phyloP scores from a whole-genome alignment of 805 yeast genomes.

The Yarrowia bubula region DNA sequence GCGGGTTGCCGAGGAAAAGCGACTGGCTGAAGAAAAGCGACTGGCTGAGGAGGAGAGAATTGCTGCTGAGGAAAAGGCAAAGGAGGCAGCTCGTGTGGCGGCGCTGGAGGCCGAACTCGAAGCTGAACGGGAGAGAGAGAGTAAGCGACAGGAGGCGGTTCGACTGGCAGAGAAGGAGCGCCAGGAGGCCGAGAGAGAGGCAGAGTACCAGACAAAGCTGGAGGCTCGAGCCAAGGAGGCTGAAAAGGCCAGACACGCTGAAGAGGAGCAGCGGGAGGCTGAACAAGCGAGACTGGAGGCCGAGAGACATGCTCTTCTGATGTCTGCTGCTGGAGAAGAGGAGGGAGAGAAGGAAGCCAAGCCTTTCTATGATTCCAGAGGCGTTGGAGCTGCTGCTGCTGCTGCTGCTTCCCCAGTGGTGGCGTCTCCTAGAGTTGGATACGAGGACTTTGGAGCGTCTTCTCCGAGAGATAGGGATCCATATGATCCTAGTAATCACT shows the following conservation, averaged over 20 bases:
- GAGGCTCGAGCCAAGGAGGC: slow-evolving; percentile 20
- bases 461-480: background rate
- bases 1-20: background rate
- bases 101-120: slow-evolving; percentile 7
- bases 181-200: slow-evolving; percentile 3
- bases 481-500: slow-evolving; percentile 13
- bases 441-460: background rate
- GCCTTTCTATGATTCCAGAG: background rate
- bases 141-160: background rate
- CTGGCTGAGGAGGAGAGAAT: background rate
- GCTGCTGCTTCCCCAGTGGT: background rate
- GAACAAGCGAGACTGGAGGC: slow-evolving; percentile 17
- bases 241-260: slow-evolving; percentile 11
- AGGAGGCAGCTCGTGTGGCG: background rate
- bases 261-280: background rate
- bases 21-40: background rate
- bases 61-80: background rate
- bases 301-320: background rate
- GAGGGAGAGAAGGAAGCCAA: background rate
- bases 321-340: slow-evolving; percentile 14
- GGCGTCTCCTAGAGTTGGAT: background rate
- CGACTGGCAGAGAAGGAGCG: slow-evolving; percentile 4
- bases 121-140: background rate
- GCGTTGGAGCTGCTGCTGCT: background rate
- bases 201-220: slow-evolving; percentile 12